phyloP scores from a whole-genome alignment of 768 basidiomycete species.

The Termitomyces sp. region DNA sequence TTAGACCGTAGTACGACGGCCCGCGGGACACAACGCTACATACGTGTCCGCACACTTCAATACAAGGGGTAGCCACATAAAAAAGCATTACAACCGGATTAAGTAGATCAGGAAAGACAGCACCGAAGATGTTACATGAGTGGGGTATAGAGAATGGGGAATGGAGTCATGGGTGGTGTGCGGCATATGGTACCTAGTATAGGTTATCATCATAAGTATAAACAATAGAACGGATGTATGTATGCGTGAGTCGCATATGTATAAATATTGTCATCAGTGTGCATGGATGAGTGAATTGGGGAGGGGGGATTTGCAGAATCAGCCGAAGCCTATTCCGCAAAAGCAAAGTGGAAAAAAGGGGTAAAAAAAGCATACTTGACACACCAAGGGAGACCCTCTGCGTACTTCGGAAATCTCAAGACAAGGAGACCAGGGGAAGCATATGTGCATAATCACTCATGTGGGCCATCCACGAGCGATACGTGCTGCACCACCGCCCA shows the following conservation, averaged over 20 bases:
- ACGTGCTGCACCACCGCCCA: slow-evolving; percentile 71
- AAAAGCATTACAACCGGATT: slow-evolving; percentile 12
- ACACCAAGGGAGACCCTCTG: background rate
- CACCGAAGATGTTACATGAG: background rate
- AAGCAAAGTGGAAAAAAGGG: background rate
- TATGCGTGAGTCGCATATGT: slow-evolving; percentile 9
- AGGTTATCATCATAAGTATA: slow-evolving; percentile 6
- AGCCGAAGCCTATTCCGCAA: background rate
- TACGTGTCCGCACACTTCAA: slow-evolving; percentile 20
- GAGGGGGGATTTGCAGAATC: background rate
- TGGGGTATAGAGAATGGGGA: background rate
- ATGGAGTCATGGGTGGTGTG: slow-evolving; percentile 5
- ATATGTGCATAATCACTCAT: slow-evolving; percentile 21
- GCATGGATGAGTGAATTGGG: background rate
- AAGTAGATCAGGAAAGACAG: slow-evolving; percentile 8
- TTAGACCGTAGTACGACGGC: slow-evolving; percentile 19
- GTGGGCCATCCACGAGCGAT: slow-evolving; percentile 78
- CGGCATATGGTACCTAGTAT: background rate
- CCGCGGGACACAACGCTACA: slow-evolving; percentile 1
- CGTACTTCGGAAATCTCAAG: background rate
- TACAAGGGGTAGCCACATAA: slow-evolving; percentile 11
- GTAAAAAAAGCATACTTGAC: slow-evolving; percentile 8
- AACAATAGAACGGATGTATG: slow-evolving; percentile 8
- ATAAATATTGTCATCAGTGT: background rate
- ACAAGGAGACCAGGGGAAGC: background rate